Conservation (phyloP, 2,329 filamentous ascomycete species). For the Coniochaeta pulveracea region DNA sequence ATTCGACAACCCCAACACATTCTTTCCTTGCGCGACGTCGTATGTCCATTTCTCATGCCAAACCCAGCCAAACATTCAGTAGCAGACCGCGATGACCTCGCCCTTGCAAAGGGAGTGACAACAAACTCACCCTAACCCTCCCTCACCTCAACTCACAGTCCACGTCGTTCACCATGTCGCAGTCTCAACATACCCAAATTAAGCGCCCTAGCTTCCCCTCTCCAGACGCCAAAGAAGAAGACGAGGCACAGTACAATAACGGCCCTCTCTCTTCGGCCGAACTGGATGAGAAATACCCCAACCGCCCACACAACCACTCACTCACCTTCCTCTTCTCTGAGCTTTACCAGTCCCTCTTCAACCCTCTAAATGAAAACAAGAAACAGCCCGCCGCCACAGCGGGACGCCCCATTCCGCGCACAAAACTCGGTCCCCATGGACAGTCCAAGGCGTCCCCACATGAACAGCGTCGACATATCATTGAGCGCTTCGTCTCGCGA, state of each 20-base stretch:
- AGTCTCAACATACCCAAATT: slow-evolving; percentile 21
- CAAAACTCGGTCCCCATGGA: slow-evolving; percentile 41
- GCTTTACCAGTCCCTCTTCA: slow-evolving; percentile 68
- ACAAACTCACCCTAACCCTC: too few relatives aligned
- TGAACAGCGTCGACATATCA: slow-evolving; percentile 69
- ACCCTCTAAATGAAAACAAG: slow-evolving; percentile 67
- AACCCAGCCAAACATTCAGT: too few relatives aligned
- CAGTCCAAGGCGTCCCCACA: slow-evolving; percentile 55
- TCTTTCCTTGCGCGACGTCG: too few relatives aligned
- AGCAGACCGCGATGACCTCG: too few relatives aligned
- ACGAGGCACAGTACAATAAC: slow-evolving; percentile 36
- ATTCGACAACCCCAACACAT: not conserved
- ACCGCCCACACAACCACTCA: slow-evolving; percentile 69
- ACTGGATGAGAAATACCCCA: slow-evolving; percentile 49
- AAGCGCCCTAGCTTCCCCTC: slow-evolving; percentile 18
- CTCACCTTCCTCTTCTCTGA: slow-evolving; percentile 75
- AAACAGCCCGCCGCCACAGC: slow-evolving; percentile 53
- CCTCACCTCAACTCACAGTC: too few relatives aligned
- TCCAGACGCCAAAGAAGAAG: slow-evolving; percentile 34
- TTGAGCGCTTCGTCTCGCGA: slow-evolving; percentile 72
- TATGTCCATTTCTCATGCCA: too few relatives aligned
- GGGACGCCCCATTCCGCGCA: slow-evolving; percentile 29
- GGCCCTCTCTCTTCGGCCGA: slow-evolving; percentile 27
- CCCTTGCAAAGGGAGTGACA: too few relatives aligned
- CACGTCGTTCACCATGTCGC: too few relatives aligned